phyloP scores from a whole-genome alignment of 1,284 basidiomycete species.

The Austroboletus novae-zelandiae region DNA sequence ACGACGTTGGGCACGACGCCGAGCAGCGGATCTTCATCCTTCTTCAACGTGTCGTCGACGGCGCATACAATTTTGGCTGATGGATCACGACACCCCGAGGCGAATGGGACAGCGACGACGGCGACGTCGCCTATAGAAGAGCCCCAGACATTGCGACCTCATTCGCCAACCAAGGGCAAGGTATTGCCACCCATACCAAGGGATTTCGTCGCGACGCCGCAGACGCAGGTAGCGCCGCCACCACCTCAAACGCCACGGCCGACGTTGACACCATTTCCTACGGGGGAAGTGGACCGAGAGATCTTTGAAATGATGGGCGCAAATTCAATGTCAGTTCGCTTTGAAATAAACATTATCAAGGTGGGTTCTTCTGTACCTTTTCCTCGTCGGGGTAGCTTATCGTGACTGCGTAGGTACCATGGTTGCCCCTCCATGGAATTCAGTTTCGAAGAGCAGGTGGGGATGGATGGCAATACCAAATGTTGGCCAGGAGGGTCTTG shows the following conservation, averaged over 20 bases:
- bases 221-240: conserved; percentile 6
- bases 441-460: conserved; percentile 93
- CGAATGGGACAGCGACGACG: conserved; percentile 26
- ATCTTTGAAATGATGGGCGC: conserved; percentile 72
- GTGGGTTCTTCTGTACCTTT: conserved; percentile 43
- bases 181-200: conserved; percentile 70
- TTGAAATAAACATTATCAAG: conserved; percentile 95
- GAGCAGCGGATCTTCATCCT: conserved; percentile 74
- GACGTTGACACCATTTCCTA: conserved; percentile 45
- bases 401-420: conserved; percentile 68
- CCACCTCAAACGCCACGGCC: conserved; percentile 32
- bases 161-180: conserved; percentile 51
- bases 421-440: conserved; percentile 91
- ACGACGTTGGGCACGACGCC: conserved; percentile 57
- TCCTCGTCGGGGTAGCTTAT: too few relatives aligned
- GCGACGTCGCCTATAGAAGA: conserved; percentile 37
- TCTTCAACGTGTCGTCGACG: conserved; percentile 70
- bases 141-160: conserved; percentile 32
- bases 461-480: conserved; percentile 97
- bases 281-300: conserved; percentile 64
- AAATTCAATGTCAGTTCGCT: conserved; percentile 81
- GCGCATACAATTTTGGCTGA: conserved; percentile 47
- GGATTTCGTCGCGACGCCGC: conserved; percentile 47
- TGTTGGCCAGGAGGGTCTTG: conserved; percentile 91
- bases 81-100: conserved; percentile 22